These are phyloP conservation scores for Pholiota microspora DNA, from an alignment of 768 basidiomycete species.

Conservation along the genomic window DNA sequence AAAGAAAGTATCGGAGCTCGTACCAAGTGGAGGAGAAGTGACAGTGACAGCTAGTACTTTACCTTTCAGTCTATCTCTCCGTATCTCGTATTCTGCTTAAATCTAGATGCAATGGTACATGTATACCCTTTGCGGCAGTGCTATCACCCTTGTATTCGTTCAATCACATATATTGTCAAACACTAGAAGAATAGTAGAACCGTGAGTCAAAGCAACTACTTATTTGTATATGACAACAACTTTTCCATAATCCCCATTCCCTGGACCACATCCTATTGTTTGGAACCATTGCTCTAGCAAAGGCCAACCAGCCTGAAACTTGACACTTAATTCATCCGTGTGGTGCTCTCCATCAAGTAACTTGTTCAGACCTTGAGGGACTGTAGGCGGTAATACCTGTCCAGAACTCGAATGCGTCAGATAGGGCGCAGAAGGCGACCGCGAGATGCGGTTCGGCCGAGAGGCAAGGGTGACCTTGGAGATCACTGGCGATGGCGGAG, in stretches of 20 bases:
- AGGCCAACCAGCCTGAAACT: slow-evolving; percentile 83
- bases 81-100: slow-evolving; percentile 49
- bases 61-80: slow-evolving; percentile 81
- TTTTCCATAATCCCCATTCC: slow-evolving; percentile 67
- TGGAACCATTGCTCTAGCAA: slow-evolving; percentile 72
- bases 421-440: slow-evolving; percentile 57
- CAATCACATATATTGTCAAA: too few species aligned
- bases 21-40: slow-evolving; percentile 74
- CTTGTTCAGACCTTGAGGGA: slow-evolving; percentile 54
- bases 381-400: slow-evolving; percentile 29
- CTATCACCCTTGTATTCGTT: too few species aligned
- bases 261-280: slow-evolving; percentile 56
- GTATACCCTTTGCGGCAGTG: too few species aligned
- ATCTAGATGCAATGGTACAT: background rate
- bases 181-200: too few species aligned
- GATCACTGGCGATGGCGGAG: slow-evolving; percentile 40
- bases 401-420: slow-evolving; percentile 26
- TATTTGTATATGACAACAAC: slow-evolving; percentile 79
- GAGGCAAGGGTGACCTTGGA: slow-evolving; percentile 33
- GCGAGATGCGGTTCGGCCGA: slow-evolving; percentile 45
- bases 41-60: slow-evolving; percentile 85
- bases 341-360: slow-evolving; percentile 89
- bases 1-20: slow-evolving; percentile 81
- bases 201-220: too few species aligned
- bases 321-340: slow-evolving; percentile 85